Conservation (phyloP, 2,329 filamentous ascomycete genomes). For the Verticillium tricorpus region DNA sequence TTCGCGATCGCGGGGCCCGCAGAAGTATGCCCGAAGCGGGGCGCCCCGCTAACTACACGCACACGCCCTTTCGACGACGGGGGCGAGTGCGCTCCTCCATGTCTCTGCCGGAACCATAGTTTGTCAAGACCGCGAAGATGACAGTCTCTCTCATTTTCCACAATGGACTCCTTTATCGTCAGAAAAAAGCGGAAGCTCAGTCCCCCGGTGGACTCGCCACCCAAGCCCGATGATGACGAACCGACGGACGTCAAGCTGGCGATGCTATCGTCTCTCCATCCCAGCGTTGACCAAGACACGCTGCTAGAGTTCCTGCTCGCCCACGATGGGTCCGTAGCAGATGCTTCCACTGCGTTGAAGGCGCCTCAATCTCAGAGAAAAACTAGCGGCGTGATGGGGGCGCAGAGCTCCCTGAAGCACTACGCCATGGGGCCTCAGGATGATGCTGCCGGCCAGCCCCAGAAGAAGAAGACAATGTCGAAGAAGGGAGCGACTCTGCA, state of each 20-base stretch:
- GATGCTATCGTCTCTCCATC: conserved; percentile 72
- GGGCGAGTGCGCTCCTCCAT: neutral
- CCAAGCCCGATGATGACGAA: conserved; percentile 48
- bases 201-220: conserved; percentile 13
- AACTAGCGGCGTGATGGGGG: conserved; percentile 34
- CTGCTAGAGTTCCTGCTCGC: conserved; percentile 76
- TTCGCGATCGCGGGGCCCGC: neutral
- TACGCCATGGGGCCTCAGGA: conserved; percentile 30
- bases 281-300: conserved; percentile 55
- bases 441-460: conserved; percentile 9
- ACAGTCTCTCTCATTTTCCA: neutral
- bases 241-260: conserved; percentile 89
- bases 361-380: conserved; percentile 26
- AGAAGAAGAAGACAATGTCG: conserved; percentile 52
- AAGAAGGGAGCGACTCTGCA: conserved; percentile 80
- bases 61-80: neutral
- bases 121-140: neutral
- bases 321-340: conserved; percentile 70
- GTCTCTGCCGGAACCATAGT: neutral
- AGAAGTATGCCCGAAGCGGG: neutral
- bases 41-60: neutral
- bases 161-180: conserved; percentile 56
- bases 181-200: conserved; percentile 46
- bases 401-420: conserved; percentile 60
- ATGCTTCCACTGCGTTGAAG: conserved; percentile 55